A percentile compares a stretch with the other conserved stretches of the same genome.
These are phyloP conservation scores for Arthroderma sp. DNA, from an alignment of 2,329 filamentous ascomycete genomes.

Conservation along the genomic window DNA sequence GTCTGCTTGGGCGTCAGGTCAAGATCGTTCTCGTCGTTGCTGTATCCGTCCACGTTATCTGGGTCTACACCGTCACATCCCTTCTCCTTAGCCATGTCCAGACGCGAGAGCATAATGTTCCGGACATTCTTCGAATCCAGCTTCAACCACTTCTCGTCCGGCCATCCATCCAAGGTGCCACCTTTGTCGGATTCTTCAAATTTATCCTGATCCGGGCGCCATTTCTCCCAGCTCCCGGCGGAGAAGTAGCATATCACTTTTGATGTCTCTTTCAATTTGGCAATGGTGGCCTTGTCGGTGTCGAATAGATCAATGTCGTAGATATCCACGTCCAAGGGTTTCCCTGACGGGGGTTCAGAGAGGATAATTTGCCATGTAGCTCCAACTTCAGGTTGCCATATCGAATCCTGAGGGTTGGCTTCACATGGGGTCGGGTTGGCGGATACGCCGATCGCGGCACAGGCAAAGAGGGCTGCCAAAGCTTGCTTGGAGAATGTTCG, in stretches of 20 bases:
- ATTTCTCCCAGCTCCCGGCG: slow-evolving; percentile 54
- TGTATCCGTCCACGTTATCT: slow-evolving; percentile 57
- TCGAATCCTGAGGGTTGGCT: neutral
- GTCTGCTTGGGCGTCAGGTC: slow-evolving; percentile 44
- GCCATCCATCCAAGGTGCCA: slow-evolving; percentile 48
- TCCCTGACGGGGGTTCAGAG: slow-evolving; percentile 25
- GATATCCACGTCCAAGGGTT: slow-evolving; percentile 39
- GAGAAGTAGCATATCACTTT: slow-evolving; percentile 66
- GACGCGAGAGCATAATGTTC: slow-evolving; percentile 48
- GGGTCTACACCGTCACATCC: slow-evolving; percentile 58
- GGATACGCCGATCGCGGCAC: too few species aligned
- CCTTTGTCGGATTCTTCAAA: slow-evolving; percentile 48
- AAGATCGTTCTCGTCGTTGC: slow-evolving; percentile 51
- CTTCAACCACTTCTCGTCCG: slow-evolving; percentile 54
- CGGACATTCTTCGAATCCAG: slow-evolving; percentile 46
- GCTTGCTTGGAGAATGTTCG: too few species aligned
- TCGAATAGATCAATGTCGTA: slow-evolving; percentile 52
- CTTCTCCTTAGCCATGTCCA: slow-evolving; percentile 46
- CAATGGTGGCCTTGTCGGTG: slow-evolving; percentile 35
- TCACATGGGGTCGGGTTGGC: too few species aligned
- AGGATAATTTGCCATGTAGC: slow-evolving; percentile 52
- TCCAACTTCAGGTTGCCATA: slow-evolving; percentile 43
- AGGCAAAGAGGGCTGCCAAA: too few species aligned
- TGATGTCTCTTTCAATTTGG: slow-evolving; percentile 36
- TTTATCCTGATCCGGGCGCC: slow-evolving; percentile 43